phyloP scores from a whole-genome alignment of 352 stramenopile genomes.

The Pythium inflatum region DNA sequence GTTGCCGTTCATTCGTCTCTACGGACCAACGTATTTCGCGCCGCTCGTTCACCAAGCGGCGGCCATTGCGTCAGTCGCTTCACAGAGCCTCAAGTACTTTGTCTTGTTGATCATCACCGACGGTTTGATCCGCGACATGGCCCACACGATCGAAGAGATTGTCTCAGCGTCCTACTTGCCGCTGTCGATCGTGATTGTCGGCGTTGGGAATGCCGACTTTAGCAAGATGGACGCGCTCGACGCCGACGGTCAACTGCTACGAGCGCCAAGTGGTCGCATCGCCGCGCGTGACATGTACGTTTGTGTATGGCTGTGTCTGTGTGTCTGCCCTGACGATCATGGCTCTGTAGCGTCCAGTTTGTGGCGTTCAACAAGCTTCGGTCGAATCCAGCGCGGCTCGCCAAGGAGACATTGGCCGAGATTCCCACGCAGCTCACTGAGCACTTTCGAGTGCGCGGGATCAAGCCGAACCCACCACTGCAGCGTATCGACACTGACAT shows the following conservation, averaged over 20 bases:
- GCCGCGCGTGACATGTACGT: constrained; percentile 67
- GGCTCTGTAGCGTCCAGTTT: constrained; percentile 55
- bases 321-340: no score
- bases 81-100: constrained; percentile 80
- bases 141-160: constrained; percentile 58
- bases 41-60: constrained; percentile 65
- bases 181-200: constrained; percentile 78
- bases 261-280: constrained; percentile 37
- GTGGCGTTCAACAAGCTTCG: constrained; percentile 64
- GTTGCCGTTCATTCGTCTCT: constrained; percentile 52
- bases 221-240: constrained; percentile 68
- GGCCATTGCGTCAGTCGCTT: constrained; percentile 43
- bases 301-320: no score
- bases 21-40: constrained; percentile 62
- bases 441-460: constrained; percentile 73
- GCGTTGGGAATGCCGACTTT: constrained; percentile 74
- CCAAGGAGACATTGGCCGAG: constrained; percentile 65
- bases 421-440: constrained; percentile 76
- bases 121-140: constrained; percentile 90
- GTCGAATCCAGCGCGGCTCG: constrained; percentile 46
- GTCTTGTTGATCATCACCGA: constrained; percentile 89
- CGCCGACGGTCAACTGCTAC: constrained; percentile 60
- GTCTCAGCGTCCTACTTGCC: constrained; percentile 59
- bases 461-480: constrained; percentile 54
- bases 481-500: no score